A percentile compares a stretch with the other conserved stretches of the same genome.
Conservation (phyloP, 768 basidiomycete species). For the Termitomyces sp. region DNA sequence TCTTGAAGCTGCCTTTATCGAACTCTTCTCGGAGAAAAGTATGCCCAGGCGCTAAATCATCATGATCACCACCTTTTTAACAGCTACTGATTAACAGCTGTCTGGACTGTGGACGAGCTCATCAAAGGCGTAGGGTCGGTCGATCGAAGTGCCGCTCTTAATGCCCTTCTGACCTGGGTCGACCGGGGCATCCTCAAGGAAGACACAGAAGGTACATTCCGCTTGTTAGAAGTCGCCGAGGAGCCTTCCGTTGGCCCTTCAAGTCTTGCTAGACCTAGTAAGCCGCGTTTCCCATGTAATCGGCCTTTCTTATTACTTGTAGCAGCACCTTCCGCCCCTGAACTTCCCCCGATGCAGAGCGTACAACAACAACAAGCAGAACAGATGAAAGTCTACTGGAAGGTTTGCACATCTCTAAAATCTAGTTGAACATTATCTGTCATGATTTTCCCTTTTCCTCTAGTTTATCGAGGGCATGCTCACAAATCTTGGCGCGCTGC, state of each 20-base stretch:
- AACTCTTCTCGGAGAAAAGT: slow-evolving; percentile 78
- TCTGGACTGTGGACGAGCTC: slow-evolving; percentile 73
- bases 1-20: slow-evolving; percentile 88
- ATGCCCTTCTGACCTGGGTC: slow-evolving; percentile 81
- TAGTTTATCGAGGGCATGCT: slow-evolving; percentile 93
- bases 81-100: slow-evolving; percentile 36
- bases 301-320: not conserved
- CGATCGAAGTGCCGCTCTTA: slow-evolving; percentile 61
- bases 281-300: not conserved
- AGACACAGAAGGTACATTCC: slow-evolving; percentile 55
- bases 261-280: slow-evolving; percentile 11
- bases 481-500: slow-evolving; percentile 75
- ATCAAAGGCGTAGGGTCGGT: slow-evolving; percentile 59
- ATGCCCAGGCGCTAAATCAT: not conserved
- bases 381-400: slow-evolving; percentile 88
- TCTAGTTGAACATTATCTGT: not conserved
- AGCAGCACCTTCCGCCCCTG: slow-evolving; percentile 30
- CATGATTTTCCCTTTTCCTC: slow-evolving; percentile 5
- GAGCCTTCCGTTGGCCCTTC: slow-evolving; percentile 31
- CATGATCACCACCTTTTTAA: not conserved
- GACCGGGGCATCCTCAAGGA: slow-evolving; percentile 80
- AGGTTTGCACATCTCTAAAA: slow-evolving; percentile 41
- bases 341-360: slow-evolving; percentile 47
- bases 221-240: slow-evolving; percentile 61
- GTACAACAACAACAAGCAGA: slow-evolving; percentile 76